Evolutionary conservation across 345 rosid species (phyloP), one percentile per base, ranked within the genome.

Genomic region (Kandelia obovata): DNA sequence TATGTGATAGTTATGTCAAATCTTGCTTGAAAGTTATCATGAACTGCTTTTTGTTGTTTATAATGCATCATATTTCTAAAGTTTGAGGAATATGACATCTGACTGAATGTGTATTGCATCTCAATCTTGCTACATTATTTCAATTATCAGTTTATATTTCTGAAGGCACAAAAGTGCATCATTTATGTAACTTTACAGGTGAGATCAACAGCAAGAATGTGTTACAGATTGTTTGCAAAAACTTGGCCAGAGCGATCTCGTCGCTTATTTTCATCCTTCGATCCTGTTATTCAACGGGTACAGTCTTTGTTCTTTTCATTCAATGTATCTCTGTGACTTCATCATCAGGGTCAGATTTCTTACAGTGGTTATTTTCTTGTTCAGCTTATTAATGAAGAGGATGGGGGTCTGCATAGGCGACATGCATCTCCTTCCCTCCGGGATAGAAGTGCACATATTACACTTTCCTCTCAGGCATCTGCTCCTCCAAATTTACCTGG

Each of bases 161-260:
- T 2, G 21, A 20, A 64, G 34, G 28, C 26, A 17, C 8, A 28
- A 10, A 34, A 25, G 39, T 64, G 20, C 55, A 37, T 51, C 30
- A 15, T 52, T 8, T 58, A 2, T 63, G 55, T 56, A 65, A 71
- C 63, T 60, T 78, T 67, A 71, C 88, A 95, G 99, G 99, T 95
- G 27, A 83, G 99, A 61, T 86, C 99, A 65, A 92, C 92, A 71
- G 98, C 99, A 64, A 85, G 99, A 82, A 95, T 86, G 91, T 95
- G 99, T 90, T 95, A 95, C 80, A 85, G 97, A 82, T 81, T 95
- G 91, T 95, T 92, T 81, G 85, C 98, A 69, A 95, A 90, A 80
- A 95, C 99, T 30, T 95, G 99, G 99, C 98, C 98, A 26, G 98
- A 90, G 68, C 97, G 98, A 61, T 90, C 99, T n/a, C 92, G 94